Conservation (phyloP, 257 asterid genomes). For the Buddleja alternifolia region DNA sequence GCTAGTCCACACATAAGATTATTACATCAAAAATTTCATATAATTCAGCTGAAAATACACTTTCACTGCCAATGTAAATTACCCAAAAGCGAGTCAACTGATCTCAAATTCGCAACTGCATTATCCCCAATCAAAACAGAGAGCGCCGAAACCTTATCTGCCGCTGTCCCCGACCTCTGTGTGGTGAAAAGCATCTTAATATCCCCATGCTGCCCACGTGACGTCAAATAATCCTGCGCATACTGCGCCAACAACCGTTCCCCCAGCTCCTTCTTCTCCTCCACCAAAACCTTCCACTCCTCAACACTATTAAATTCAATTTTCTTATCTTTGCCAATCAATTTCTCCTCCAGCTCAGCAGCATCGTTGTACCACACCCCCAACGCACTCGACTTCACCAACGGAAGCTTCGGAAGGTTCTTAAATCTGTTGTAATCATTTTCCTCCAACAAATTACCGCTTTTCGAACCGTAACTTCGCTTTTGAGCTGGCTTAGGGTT, state of each 20-base stretch:
- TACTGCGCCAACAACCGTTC: conserved; percentile 81
- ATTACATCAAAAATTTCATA: not conserved
- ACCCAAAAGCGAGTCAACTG: conserved; percentile 86
- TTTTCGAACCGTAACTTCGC: conserved; percentile 22
- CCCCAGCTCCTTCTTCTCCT: conserved; percentile 78
- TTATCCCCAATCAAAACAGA: conserved; percentile 91
- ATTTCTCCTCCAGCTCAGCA: conserved; percentile 71
- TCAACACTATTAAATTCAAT: conserved; percentile 49
- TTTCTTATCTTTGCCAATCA: conserved; percentile 61
- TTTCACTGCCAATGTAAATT: conserved; percentile 21
- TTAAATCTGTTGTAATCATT: conserved; percentile 43
- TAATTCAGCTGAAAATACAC: conserved; percentile 6
- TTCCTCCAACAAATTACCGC: conserved; percentile 29
- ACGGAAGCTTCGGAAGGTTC: conserved; percentile 73
- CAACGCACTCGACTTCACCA: conserved; percentile 59
- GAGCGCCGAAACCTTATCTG: conserved; percentile 91
- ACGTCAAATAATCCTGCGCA: conserved; percentile 67
- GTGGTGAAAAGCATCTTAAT: conserved; percentile 87
- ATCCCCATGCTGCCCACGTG: conserved; percentile 83
- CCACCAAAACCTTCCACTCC: conserved; percentile 81
- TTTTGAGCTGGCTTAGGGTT: conserved; percentile 29
- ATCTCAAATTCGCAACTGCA: conserved; percentile 80
- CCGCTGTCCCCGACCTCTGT: conserved; percentile 94
- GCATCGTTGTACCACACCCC: conserved; percentile 73
- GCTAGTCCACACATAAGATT: not conserved